phyloP scores from a whole-genome alignment of 1,284 basidiomycete species.

The Porodaedalea pini region DNA sequence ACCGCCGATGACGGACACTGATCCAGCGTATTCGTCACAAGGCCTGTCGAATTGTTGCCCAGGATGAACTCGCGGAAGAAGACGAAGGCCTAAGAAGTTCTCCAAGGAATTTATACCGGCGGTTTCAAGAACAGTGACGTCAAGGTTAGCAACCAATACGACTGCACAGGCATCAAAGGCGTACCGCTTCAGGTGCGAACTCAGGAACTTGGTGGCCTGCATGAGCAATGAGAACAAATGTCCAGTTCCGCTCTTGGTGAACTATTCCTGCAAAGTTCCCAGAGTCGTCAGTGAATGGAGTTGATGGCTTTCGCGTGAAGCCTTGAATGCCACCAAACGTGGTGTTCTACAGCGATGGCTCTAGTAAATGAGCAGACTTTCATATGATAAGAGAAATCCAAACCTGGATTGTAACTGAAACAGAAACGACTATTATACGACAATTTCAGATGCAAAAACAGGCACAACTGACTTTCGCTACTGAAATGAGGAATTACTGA shows the following conservation, averaged over 20 bases:
- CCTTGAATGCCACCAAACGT: constrained; percentile 73
- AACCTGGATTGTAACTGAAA: constrained; percentile 60
- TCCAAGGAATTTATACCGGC: too few species aligned
- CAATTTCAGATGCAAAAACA: neutral
- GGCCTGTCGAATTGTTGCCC: constrained; percentile 49
- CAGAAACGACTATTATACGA: neutral
- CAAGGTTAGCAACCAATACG: neutral
- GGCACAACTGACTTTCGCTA: constrained; percentile 54
- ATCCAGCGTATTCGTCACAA: constrained; percentile 34
- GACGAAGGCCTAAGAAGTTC: constrained; percentile 51
- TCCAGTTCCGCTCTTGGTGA: constrained; percentile 69
- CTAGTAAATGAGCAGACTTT: neutral
- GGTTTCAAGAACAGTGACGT: too few species aligned
- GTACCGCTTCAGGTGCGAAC: constrained; percentile 48
- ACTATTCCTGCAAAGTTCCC: constrained; percentile 62
- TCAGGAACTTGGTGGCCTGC: constrained; percentile 58
- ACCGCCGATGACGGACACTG: constrained; percentile 50
- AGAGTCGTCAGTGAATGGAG: constrained; percentile 57
- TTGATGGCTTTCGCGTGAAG: constrained; percentile 62
- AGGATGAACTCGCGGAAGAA: constrained; percentile 60
- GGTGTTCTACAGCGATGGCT: constrained; percentile 50
- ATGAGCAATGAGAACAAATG: constrained; percentile 54
- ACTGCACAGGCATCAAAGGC: constrained; percentile 27
- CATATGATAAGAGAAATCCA: constrained; percentile 6
- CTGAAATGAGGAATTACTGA: constrained; percentile 60